A percentile compares a stretch with the other conserved stretches of the same genome.
These are phyloP conservation scores for Vitis riparia DNA, from an alignment of 164 flowering plant species.

Conservation along the genomic window DNA sequence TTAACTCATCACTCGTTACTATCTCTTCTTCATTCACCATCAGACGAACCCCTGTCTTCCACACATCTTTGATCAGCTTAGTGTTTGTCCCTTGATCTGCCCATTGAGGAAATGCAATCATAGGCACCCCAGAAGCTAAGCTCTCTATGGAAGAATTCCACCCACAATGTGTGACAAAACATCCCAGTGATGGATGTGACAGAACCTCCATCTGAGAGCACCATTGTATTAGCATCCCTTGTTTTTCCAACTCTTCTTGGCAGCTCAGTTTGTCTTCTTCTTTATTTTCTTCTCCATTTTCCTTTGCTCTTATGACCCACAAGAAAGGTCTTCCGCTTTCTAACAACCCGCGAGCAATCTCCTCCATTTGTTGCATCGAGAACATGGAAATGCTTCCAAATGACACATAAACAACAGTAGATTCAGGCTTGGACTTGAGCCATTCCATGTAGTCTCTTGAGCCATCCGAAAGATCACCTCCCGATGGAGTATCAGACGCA, in stretches of 20 bases:
- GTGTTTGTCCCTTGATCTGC: conserved; percentile 38
- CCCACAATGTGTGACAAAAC: conserved; percentile 51
- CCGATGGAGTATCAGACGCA: background rate
- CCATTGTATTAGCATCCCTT: background rate
- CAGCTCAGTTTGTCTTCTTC: background rate
- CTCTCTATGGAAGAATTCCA: conserved; percentile 46
- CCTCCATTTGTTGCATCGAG: background rate
- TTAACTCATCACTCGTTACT: conserved; percentile 8
- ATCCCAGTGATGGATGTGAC: conserved; percentile 33
- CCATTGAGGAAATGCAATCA: conserved; percentile 38
- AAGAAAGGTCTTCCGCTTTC: background rate
- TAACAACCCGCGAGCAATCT: background rate
- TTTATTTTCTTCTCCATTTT: background rate
- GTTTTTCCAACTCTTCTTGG: background rate
- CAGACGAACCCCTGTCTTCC: conserved; percentile 33
- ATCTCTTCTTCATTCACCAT: conserved; percentile 9
- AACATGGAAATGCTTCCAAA: background rate
- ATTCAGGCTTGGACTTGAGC: background rate
- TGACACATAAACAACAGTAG: background rate
- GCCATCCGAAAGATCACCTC: background rate
- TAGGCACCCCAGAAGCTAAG: conserved; percentile 28
- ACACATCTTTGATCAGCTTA: conserved; percentile 28
- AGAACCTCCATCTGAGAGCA: conserved; percentile 37
- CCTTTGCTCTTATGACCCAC: background rate
- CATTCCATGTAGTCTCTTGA: background rate